Conservation (phyloP, 306 rosid species). For the Prunus kanzakura region DNA sequence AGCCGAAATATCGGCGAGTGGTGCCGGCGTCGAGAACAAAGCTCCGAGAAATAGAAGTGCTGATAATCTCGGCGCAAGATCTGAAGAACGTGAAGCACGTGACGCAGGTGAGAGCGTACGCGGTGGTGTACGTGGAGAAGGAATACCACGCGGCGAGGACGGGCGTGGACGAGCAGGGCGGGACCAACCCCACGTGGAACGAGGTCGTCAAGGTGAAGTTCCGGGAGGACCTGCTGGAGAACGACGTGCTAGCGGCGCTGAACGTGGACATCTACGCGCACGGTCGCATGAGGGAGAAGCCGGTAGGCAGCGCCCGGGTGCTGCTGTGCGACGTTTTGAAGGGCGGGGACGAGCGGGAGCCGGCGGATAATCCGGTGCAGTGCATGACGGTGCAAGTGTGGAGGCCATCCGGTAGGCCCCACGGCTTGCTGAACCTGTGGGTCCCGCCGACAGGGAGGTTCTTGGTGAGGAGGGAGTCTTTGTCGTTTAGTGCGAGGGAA, state of each 20-base stretch:
- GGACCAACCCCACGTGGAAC: conserved; percentile 20
- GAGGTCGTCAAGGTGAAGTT: conserved; percentile 27
- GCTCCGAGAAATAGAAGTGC: conserved; percentile 26
- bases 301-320: conserved; percentile 31
- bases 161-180: conserved; percentile 22
- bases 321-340: conserved; percentile 22
- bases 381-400: conserved; percentile 27
- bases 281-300: conserved; percentile 23
- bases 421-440: conserved; percentile 21
- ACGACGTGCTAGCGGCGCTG: conserved; percentile 19
- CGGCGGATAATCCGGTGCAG: conserved; percentile 20
- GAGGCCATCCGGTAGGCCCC: conserved; percentile 24
- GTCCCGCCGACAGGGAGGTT: conserved; percentile 26
- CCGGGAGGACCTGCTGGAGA: conserved; percentile 16
- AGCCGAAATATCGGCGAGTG: not conserved
- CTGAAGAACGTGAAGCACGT: conserved; percentile 33
- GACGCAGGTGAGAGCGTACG: conserved; percentile 21
- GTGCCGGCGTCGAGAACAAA: not conserved
- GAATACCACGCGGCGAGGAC: conserved; percentile 17
- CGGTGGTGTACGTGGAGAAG: conserved; percentile 22
- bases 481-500: conserved; percentile 18
- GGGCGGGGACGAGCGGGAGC: conserved; percentile 23
- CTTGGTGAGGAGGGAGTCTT: conserved; percentile 24
- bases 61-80: conserved; percentile 27
- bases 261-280: conserved; percentile 31